A percentile compares a stretch with the other conserved stretches of the same genome.
Evolutionary conservation across 805 yeast species (phyloP).

Genomic region (Allodekkera sacchari): DNA sequence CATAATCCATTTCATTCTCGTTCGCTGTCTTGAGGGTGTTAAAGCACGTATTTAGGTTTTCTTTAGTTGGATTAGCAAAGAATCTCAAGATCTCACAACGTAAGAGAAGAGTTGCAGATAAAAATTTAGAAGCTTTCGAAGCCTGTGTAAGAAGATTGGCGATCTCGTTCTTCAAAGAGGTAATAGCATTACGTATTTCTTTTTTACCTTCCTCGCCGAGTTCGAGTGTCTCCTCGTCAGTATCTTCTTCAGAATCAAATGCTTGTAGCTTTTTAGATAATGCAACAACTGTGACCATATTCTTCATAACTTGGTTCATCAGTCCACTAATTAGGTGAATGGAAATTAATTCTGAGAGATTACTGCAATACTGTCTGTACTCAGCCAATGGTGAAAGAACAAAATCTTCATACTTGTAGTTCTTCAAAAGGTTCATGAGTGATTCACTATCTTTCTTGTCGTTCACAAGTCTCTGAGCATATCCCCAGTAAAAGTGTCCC

Average conservation of each 20-base stretch:
- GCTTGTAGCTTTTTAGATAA: neutral
- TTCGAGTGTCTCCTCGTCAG: slow-evolving; percentile 1
- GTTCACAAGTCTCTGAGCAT: too few species aligned
- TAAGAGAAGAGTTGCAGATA: slow-evolving; percentile 3
- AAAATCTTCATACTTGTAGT: neutral
- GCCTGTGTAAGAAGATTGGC: slow-evolving; percentile 7
- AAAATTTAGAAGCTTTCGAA: slow-evolving; percentile 3
- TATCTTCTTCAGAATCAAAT: neutral
- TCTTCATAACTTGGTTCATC: neutral
- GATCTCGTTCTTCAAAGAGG: slow-evolving; percentile 8
- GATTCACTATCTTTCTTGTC: neutral
- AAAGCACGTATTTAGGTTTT: slow-evolving; percentile 12
- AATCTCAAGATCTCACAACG: slow-evolving; percentile 10
- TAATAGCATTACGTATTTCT: slow-evolving; percentile 2
- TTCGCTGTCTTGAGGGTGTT: slow-evolving; percentile 4
- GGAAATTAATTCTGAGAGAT: neutral
- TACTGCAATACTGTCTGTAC: neutral
- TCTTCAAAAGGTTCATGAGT: neutral
- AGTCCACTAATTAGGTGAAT: neutral
- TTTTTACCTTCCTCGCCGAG: neutral
- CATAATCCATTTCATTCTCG: slow-evolving; percentile 5
- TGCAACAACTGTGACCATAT: neutral
- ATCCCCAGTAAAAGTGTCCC: slow-evolving; percentile 14
- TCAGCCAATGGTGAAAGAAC: neutral
- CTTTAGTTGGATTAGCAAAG: slow-evolving; percentile 13